Evolutionary conservation across 106 monocot species (phyloP), one percentile per base, ranked within the genome.

Genomic region (Apostasia shenzhenica): DNA sequence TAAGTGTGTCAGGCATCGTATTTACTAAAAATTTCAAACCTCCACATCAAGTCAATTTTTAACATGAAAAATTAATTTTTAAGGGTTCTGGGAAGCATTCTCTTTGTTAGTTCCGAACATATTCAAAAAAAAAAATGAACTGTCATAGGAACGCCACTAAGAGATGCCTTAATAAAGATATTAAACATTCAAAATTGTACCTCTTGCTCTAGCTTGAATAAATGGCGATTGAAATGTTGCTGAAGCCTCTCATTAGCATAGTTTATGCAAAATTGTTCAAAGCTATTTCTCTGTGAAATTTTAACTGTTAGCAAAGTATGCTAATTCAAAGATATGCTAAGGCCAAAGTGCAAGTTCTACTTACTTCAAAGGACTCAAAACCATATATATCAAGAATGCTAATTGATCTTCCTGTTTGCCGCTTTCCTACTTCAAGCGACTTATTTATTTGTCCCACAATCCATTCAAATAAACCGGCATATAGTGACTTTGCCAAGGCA

Each of bases 241-340:
- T 99, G 97, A 45, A 99, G 79, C 69, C 97, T 89, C 81, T 99
- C 97, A 85, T 99, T 99, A 55, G 97, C 92, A 83, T 99, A 99
- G 55, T 99, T 99, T 70, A 99, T 99, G 71, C 97, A 99, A 62
- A 99, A 99, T 72, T 99, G 97, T 78, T 99, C 97, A 80, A 99
- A 99, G 71, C 92, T 87, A 70, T 99, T 99, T 67, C 71, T 99
- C 86, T 86, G 92, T 57, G 78, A 74, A 72, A 68, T 52, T 45
- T 41, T 26, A 51, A 59, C 55, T 26, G 47, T 2, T n/a, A 42
- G 55, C 3, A 53, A 48, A 61, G 8, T 57, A 74, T 52, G 14
- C 14, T 47, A 54, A 62, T 56, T 42, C 14, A 68, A 60, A 43
- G 51, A 55, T 26, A 66, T 45, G 13, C 64, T 26, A 26, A 26